A percentile compares a stretch with the other conserved stretches of the same genome.
Evolutionary conservation across 1,139 yeast species (phyloP).

Genomic region (Magnusiomyces suaveolens): DNA sequence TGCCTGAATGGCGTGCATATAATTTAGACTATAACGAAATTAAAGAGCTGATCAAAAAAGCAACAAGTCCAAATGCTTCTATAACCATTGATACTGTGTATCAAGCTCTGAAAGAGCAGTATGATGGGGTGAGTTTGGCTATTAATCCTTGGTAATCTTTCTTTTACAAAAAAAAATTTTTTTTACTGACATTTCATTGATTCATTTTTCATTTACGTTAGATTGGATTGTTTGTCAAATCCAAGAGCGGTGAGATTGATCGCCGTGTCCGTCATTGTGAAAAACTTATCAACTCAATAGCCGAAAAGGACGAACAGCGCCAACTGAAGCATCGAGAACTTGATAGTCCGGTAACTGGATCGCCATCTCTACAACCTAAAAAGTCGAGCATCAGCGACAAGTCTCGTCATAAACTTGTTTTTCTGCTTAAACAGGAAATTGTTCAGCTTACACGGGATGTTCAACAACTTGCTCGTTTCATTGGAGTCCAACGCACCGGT

Average conservation of each 20-base stretch:
- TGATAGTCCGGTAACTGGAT: not conserved
- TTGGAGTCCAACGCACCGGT: constrained; percentile 74
- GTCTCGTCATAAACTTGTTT: constrained; percentile 23
- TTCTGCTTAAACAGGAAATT: constrained; percentile 29
- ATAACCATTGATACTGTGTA: constrained; percentile 18
- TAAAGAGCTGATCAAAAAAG: constrained; percentile 49
- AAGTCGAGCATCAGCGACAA: constrained; percentile 17
- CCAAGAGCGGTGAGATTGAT: constrained; percentile 55
- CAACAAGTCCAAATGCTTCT: constrained; percentile 28
- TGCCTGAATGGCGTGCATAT: constrained; percentile 80
- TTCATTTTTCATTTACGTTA: constrained; percentile 1
- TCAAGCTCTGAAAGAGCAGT: constrained; percentile 39
- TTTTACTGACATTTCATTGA: not conserved
- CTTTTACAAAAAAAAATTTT: not conserved
- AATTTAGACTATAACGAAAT: constrained; percentile 75
- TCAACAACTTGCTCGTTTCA: constrained; percentile 63
- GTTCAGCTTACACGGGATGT: constrained; percentile 49
- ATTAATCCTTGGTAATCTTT: not conserved
- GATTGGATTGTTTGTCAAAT: constrained; percentile 47
- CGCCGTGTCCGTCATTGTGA: constrained; percentile 37
- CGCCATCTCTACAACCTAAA: not conserved
- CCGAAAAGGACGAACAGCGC: too few relatives aligned
- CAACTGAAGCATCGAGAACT: not conserved
- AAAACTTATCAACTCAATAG: not conserved
- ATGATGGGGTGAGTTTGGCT: constrained; percentile 35